phyloP scores from a whole-genome alignment of 2,329 filamentous ascomycete genomes.

The Colletotrichum echinochloae region DNA sequence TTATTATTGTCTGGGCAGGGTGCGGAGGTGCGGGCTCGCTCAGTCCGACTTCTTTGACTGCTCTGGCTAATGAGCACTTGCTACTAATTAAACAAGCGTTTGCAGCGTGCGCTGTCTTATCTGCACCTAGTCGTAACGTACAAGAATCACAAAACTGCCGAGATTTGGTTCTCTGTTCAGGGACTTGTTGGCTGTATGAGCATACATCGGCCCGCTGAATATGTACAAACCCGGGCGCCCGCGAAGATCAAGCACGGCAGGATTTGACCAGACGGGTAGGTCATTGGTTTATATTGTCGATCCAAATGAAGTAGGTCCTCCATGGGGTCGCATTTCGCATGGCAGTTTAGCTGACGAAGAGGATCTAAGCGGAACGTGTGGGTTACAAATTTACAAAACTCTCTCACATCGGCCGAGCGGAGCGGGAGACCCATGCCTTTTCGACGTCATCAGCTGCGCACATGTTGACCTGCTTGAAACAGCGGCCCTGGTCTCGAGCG shows the following conservation, averaged over 20 bases:
- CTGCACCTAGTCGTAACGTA: not conserved
- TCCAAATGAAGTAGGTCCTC: conserved; percentile 19
- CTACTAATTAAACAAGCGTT: not conserved
- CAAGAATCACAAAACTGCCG: not conserved
- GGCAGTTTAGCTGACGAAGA: not conserved
- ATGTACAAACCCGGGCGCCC: not conserved
- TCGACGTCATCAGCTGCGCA: conserved; percentile 13
- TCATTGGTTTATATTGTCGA: conserved; percentile 7
- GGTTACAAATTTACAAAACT: conserved; percentile 35
- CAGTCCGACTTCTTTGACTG: not conserved
- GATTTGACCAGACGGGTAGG: not conserved
- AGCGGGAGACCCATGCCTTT: conserved; percentile 26
- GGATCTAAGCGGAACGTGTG: conserved; percentile 3
- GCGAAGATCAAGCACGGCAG: not conserved
- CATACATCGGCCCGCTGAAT: not conserved
- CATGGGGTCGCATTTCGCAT: not conserved
- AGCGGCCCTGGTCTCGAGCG: conserved; percentile 27
- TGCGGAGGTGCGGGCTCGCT: not conserved
- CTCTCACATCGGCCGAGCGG: conserved; percentile 28
- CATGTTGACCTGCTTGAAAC: conserved; percentile 34
- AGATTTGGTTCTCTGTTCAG: conserved; percentile 12
- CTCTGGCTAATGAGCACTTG: not conserved
- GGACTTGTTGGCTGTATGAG: not conserved
- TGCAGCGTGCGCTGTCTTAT: not conserved
- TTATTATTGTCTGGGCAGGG: conserved; percentile 9